Conservation (phyloP, 1,139 yeast genomes). For the Blastobotrys ciferrii region DNA sequence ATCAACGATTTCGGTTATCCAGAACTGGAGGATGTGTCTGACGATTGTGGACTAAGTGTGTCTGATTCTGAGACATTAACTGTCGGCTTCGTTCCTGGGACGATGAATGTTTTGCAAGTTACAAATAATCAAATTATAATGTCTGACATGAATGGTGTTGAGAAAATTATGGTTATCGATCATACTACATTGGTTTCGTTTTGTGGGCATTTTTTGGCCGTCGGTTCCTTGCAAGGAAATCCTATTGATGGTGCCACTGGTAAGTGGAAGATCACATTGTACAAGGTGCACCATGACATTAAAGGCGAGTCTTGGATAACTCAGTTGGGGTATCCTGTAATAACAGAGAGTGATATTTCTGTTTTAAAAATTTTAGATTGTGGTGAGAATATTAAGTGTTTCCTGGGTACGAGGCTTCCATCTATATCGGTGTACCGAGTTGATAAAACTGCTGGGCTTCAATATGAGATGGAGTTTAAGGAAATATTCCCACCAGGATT, state of each 20-base stretch:
- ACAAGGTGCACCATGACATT: not conserved
- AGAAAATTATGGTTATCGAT: slow-evolving; percentile 15
- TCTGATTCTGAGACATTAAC: slow-evolving; percentile 23
- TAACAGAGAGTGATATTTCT: not conserved
- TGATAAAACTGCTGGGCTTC: not conserved
- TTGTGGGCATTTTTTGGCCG: not conserved
- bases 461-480: not conserved
- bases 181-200: slow-evolving; percentile 1
- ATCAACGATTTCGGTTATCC: slow-evolving; percentile 31
- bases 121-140: slow-evolving; percentile 35
- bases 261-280: slow-evolving; percentile 3
- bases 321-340: slow-evolving; percentile 3
- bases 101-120: slow-evolving; percentile 36
- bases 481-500: not conserved
- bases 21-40: slow-evolving; percentile 24
- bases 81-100: slow-evolving; percentile 21
- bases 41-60: slow-evolving; percentile 27
- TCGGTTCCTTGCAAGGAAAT: not conserved
- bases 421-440: slow-evolving; percentile 1
- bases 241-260: not conserved
- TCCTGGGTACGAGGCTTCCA: slow-evolving; percentile 7
- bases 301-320: not conserved
- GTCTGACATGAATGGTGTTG: slow-evolving; percentile 30
- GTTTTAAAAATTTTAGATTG: not conserved
- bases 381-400: not conserved